These are phyloP conservation scores for Arachis stenosperma DNA, from an alignment of 306 rosid genomes.

Conservation along the genomic window DNA sequence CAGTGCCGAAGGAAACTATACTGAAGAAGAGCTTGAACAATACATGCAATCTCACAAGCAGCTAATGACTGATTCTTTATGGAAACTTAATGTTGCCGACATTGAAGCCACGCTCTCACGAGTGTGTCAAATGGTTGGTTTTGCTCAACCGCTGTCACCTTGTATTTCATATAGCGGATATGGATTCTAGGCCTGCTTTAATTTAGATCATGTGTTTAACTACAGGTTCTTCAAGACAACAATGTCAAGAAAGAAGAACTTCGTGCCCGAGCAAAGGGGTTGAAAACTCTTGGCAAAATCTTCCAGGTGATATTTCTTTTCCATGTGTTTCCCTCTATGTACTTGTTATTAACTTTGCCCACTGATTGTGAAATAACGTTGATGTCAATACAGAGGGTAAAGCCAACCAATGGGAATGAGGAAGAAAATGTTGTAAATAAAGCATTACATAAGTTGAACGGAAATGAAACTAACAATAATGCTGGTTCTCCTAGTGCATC, in stretches of 20 bases:
- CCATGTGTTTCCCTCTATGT: not conserved
- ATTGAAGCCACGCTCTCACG: constrained; percentile 98
- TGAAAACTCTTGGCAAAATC: constrained; percentile 95
- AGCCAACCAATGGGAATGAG: constrained; percentile 68
- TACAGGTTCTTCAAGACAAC: constrained; percentile 92
- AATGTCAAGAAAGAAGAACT: constrained; percentile 85
- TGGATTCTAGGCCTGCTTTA: constrained; percentile 27
- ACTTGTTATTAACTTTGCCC: constrained; percentile 30
- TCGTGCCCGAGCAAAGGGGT: constrained; percentile 93
- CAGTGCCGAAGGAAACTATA: constrained; percentile 83
- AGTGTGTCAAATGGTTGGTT: constrained; percentile 91
- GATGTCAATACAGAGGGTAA: constrained; percentile 65
- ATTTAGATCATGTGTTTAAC: constrained; percentile 46
- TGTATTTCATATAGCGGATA: constrained; percentile 25
- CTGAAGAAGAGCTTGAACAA: constrained; percentile 91
- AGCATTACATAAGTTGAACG: constrained; percentile 70
- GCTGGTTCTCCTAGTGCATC: constrained; percentile 59
- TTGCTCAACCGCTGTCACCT: constrained; percentile 30
- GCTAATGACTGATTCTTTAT: constrained; percentile 91
- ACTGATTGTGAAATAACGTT: constrained; percentile 37
- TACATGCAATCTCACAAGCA: constrained; percentile 88
- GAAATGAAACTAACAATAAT: constrained; percentile 63
- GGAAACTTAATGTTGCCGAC: constrained; percentile 99
- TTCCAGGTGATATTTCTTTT: constrained; percentile 73
- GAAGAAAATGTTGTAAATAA: constrained; percentile 47